Evolutionary conservation across 202 grass and related monocot genomes (phyloP).

Genomic region (Digitaria exilis): DNA sequence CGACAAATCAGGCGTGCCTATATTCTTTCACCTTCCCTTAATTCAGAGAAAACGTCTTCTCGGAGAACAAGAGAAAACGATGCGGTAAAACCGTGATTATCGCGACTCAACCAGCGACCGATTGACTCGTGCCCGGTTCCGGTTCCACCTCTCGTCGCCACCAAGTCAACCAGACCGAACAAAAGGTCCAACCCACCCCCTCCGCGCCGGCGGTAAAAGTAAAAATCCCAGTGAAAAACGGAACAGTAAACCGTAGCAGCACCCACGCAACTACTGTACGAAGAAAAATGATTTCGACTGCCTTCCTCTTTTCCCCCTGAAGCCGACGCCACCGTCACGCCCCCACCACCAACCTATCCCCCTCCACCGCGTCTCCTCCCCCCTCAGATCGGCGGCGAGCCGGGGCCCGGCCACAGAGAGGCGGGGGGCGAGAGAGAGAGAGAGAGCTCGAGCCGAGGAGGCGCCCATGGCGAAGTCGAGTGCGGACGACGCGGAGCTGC

Average conservation of each 20-base stretch:
- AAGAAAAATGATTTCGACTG: constrained; percentile 21
- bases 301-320: neutral
- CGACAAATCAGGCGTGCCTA: no score
- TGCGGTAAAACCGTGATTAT: no score
- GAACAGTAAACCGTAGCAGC: neutral
- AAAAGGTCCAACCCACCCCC: neutral
- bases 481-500: constrained; percentile 77
- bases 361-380: neutral
- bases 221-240: neutral
- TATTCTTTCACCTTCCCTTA: no score
- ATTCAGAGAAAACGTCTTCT: no score
- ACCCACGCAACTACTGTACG: neutral
- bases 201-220: constrained; percentile 16
- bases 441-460: neutral
- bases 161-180: constrained; percentile 2
- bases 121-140: neutral
- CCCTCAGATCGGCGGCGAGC: constrained; percentile 44
- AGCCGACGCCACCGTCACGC: constrained; percentile 29
- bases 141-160: neutral
- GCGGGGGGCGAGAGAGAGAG: neutral
- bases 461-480: constrained; percentile 67
- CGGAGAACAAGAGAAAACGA: no score
- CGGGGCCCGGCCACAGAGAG: neutral
- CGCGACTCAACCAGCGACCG: no score
- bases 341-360: constrained; percentile 24